Base-by-base conservation (phyloP, 129 eudicot species). In the Glebionis coronaria region DNA sequence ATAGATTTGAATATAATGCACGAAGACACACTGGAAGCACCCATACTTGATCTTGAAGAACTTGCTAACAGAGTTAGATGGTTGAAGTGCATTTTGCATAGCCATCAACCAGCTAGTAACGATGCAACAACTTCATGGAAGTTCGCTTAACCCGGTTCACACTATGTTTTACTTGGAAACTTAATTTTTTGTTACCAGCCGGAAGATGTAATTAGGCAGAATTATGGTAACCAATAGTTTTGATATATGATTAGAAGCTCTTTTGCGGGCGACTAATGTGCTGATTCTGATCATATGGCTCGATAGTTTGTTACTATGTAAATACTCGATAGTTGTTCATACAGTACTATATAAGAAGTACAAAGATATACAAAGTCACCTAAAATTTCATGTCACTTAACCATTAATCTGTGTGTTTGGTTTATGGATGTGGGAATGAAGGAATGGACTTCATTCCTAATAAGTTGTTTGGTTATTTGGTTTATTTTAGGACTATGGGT, bases 11-110 rank as follows among this genome's bases (percentile, higher is more conserved):
- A 70, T 19, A 59, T 70, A 61, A 58, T 25, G 75, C 67, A 70
- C 14, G 77, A 62, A 13, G 70, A 72, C 3, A 66, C 88, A 1
- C 4, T 23, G 20, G 88, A 90, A 61, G 80, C 88, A 4, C 70
- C 78, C 5, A 42, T 90, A 27, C 2, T 80, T 66, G 94, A 82
- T 27, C 78, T 90, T 80, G 90, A 90, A 76, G 95, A 86, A 76
- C 87, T 79, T 70, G 72, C 68, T 10, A 83, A 71, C 83, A 84
- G 76, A 72, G 63, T 90, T 27, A 84, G 82, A 62, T 86, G 90
- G 97, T 63, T 86, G 6, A 84, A 79, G 66, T 44, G 18, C 54
- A 68, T n/a, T 62, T 46, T 86, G 60, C 61, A 83, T 10, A 58
- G 7, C 9, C 21, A 7, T 58, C 68, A 18, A 2, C n/a, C 44